phyloP scores from a whole-genome alignment of 768 basidiomycete species.

The Termitomyces sp. region DNA sequence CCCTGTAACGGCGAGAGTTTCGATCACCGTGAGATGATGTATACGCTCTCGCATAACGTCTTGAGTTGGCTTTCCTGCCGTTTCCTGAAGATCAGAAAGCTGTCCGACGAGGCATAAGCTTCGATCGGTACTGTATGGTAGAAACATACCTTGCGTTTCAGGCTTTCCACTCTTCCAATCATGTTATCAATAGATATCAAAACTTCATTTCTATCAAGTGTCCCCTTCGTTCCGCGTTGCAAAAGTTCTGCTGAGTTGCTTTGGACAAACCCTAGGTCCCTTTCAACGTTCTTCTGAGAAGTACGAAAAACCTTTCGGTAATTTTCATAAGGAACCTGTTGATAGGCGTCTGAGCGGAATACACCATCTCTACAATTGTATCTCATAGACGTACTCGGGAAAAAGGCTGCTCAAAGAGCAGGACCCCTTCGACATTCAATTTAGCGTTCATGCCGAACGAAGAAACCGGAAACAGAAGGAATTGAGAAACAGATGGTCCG shows the following conservation, averaged over 20 bases:
- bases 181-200: slow-evolving; percentile 65
- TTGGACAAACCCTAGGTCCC: slow-evolving; percentile 63
- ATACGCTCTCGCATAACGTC: slow-evolving; percentile 72
- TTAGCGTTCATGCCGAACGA: slow-evolving; percentile 39
- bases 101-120: slow-evolving; percentile 15
- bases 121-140: neutral
- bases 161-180: slow-evolving; percentile 68
- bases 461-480: neutral
- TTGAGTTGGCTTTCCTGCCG: slow-evolving; percentile 53
- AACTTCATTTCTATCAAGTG: slow-evolving; percentile 43
- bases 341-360: neutral
- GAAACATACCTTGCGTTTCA: slow-evolving; percentile 80
- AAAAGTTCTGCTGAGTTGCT: slow-evolving; percentile 55
- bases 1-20: slow-evolving; percentile 46
- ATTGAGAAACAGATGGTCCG: neutral
- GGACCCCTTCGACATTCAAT: slow-evolving; percentile 64
- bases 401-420: slow-evolving; percentile 86
- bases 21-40: slow-evolving; percentile 62
- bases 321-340: slow-evolving; percentile 84
- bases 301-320: slow-evolving; percentile 85
- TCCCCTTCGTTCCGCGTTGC: slow-evolving; percentile 33
- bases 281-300: slow-evolving; percentile 77
- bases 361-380: neutral
- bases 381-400: slow-evolving; percentile 44
- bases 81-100: slow-evolving; percentile 46